phyloP scores from a whole-genome alignment of 1,284 basidiomycete species.

The Rhizoctonia solani region DNA sequence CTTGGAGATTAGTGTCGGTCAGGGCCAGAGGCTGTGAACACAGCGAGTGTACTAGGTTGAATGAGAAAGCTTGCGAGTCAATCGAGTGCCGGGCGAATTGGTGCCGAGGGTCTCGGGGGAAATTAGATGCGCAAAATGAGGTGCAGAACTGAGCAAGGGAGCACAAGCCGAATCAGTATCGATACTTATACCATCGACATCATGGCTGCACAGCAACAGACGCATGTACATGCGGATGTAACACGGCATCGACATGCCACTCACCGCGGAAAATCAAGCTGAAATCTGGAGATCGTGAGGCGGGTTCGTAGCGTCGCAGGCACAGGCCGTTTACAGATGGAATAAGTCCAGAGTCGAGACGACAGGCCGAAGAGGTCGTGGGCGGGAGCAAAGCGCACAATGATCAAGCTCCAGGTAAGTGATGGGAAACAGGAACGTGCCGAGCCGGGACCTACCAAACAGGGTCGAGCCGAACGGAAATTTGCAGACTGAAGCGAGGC shows the following conservation, averaged over 20 bases:
- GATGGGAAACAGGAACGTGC: slow-evolving; percentile 34
- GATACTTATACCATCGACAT: too few species aligned
- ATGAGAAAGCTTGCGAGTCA: slow-evolving; percentile 15
- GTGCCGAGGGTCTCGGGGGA: slow-evolving; percentile 4
- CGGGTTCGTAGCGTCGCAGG: slow-evolving; percentile 6
- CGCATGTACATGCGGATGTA: neutral
- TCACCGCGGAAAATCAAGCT: slow-evolving; percentile 25
- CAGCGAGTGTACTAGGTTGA: neutral
- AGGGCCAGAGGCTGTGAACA: neutral
- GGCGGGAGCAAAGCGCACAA: slow-evolving; percentile 27
- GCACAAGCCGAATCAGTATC: too few species aligned
- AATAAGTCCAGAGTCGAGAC: neutral
- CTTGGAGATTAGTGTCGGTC: neutral
- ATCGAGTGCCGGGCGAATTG: slow-evolving; percentile 4
- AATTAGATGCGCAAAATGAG: slow-evolving; percentile 5
- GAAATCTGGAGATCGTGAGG: slow-evolving; percentile 26
- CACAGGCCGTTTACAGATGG: neutral
- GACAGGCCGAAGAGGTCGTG: slow-evolving; percentile 16
- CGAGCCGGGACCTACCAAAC: slow-evolving; percentile 31
- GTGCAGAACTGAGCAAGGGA: neutral
- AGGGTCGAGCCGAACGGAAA: slow-evolving; percentile 28
- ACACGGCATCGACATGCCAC: neutral
- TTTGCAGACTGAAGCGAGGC: slow-evolving; percentile 23
- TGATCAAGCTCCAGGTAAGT: slow-evolving; percentile 19
- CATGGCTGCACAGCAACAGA: too few species aligned